Evolutionary conservation across 192 early-diverging fungal genomes (phyloP).

Genomic region (Podila horticola): DNA sequence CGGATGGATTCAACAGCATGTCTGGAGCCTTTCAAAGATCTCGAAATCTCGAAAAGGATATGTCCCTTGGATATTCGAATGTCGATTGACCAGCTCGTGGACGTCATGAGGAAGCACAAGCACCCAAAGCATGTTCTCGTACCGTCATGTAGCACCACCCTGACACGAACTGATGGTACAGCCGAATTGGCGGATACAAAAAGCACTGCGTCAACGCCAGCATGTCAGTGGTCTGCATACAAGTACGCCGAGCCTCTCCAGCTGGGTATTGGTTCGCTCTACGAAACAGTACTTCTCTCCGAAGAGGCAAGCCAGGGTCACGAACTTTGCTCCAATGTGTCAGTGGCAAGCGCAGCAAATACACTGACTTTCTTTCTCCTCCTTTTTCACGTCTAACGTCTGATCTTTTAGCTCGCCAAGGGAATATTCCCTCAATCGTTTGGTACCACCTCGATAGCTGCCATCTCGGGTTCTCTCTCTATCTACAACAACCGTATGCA

Average conservation of each 20-base stretch:
- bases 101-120: slow-evolving; percentile 34
- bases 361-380: too few relatives aligned
- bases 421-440: slow-evolving; percentile 43
- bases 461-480: slow-evolving; percentile 39
- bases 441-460: slow-evolving; percentile 34
- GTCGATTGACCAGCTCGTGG: slow-evolving; percentile 37
- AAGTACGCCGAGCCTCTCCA: slow-evolving; percentile 34
- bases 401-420: slow-evolving; percentile 27
- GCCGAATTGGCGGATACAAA: slow-evolving; percentile 24
- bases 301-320: slow-evolving; percentile 25
- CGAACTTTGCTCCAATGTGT: too few relatives aligned
- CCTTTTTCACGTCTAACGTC: neutral
- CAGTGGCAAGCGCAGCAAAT: too few relatives aligned
- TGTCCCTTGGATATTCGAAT: slow-evolving; percentile 51
- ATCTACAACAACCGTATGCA: slow-evolving; percentile 53
- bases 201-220: slow-evolving; percentile 23
- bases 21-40: slow-evolving; percentile 43
- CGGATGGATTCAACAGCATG: slow-evolving; percentile 41
- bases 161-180: slow-evolving; percentile 13
- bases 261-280: slow-evolving; percentile 42
- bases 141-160: slow-evolving; percentile 8
- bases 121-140: slow-evolving; percentile 53
- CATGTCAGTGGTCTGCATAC: slow-evolving; percentile 32
- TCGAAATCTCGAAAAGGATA: slow-evolving; percentile 41
- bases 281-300: slow-evolving; percentile 40